Percentiles rank a stretch among this genome's conserved stretches.
Conservation (phyloP, 2,329 filamentous ascomycete species). For the Pestalotiopsis sp. region DNA sequence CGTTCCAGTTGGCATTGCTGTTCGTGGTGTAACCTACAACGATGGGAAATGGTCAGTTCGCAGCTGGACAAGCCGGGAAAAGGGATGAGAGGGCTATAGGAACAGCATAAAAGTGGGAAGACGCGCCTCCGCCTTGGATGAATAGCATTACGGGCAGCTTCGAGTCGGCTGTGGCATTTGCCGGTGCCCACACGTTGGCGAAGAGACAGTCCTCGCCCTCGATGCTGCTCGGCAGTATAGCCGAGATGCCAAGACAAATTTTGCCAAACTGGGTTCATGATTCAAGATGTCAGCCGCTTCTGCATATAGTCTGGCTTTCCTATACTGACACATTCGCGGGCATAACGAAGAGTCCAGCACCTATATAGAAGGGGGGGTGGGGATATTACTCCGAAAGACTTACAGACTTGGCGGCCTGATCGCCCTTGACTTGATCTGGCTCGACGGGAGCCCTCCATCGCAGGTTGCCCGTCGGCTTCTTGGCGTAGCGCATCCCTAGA, state of each 20-base stretch:
- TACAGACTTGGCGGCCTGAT: slow-evolving; percentile 39
- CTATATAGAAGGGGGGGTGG: too few relatives aligned
- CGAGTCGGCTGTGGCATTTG: slow-evolving; percentile 37
- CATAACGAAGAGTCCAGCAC: too few relatives aligned
- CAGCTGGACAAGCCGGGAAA: not conserved
- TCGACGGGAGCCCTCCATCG: slow-evolving; percentile 52
- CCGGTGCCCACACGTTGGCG: slow-evolving; percentile 45
- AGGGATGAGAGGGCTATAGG: not conserved
- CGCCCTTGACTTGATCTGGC: slow-evolving; percentile 34
- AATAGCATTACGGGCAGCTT: slow-evolving; percentile 57
- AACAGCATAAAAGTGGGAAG: too few relatives aligned
- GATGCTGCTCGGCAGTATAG: slow-evolving; percentile 27
- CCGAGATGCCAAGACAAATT: slow-evolving; percentile 43
- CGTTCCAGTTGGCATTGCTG: slow-evolving; percentile 55
- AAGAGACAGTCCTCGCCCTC: slow-evolving; percentile 46
- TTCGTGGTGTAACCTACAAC: slow-evolving; percentile 46
- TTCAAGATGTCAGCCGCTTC: slow-evolving; percentile 5
- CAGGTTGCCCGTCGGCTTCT: slow-evolving; percentile 49
- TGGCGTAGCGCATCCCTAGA: slow-evolving; percentile 53
- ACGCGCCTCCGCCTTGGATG: slow-evolving; percentile 38
- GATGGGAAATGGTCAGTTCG: not conserved
- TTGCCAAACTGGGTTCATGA: slow-evolving; percentile 40
- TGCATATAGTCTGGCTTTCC: not conserved
- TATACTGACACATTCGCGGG: too few relatives aligned
- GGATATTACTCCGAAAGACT: slow-evolving; percentile 19